phyloP scores from a whole-genome alignment of 345 rosid genomes.

The Syzygium grande region DNA sequence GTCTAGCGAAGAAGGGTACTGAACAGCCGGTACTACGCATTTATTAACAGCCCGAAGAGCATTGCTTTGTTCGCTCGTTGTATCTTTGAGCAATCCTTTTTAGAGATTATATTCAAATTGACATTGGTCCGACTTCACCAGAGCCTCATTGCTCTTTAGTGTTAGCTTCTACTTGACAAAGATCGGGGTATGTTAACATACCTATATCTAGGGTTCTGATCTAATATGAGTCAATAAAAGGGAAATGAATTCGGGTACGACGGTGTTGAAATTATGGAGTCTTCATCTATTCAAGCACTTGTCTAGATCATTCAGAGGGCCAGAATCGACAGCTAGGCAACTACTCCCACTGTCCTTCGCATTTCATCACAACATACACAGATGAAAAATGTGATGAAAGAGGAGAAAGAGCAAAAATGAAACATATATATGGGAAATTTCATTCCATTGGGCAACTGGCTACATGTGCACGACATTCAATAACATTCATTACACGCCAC shows the following conservation, averaged over 20 bases:
- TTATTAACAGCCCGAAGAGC: not conserved
- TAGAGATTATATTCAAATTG: not conserved
- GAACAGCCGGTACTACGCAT: not conserved
- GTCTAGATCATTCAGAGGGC: not conserved
- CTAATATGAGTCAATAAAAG: not conserved
- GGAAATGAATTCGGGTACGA: not conserved
- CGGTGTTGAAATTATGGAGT: not conserved
- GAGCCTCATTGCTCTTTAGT: not conserved
- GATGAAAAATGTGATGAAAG: not conserved
- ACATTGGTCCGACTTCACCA: not conserved
- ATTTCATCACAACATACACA: not conserved
- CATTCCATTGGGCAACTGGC: not conserved
- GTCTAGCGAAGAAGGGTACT: not conserved
- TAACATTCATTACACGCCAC: not conserved
- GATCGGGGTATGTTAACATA: not conserved
- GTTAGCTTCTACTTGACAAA: not conserved
- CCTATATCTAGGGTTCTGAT: not conserved
- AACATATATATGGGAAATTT: not conserved
- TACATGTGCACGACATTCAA: not conserved
- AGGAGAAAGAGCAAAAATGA: not conserved
- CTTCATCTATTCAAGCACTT: not conserved
- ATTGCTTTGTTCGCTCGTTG: not conserved
- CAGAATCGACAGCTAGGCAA: not conserved
- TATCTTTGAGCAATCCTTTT: not conserved
- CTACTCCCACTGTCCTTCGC: not conserved